phyloP scores from a whole-genome alignment of 2,329 filamentous ascomycete genomes.

The Madurella mycetomatis region DNA sequence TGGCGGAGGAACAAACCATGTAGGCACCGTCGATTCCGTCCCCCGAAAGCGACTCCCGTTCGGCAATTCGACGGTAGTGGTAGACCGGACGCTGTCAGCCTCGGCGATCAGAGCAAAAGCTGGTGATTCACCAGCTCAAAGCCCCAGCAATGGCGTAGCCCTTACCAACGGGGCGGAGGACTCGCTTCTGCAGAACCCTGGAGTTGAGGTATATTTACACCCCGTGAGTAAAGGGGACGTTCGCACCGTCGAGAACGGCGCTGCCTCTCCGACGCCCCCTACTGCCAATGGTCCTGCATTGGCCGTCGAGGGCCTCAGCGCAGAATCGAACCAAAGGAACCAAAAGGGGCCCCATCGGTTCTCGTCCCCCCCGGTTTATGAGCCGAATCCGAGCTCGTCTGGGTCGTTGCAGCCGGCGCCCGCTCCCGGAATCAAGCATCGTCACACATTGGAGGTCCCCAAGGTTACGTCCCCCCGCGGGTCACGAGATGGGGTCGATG shows the following conservation, averaged over 20 bases:
- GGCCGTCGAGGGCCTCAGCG: constrained; percentile 18
- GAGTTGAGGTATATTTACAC: constrained; percentile 32
- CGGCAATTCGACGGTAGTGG: constrained; percentile 25
- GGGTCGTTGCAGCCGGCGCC: constrained; percentile 45
- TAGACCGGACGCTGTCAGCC: constrained; percentile 27
- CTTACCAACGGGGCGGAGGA: constrained; percentile 34
- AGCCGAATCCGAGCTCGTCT: constrained; percentile 43
- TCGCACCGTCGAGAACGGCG: constrained; percentile 27
- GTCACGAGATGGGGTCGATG: constrained; percentile 70
- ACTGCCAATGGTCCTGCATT: constrained; percentile 20
- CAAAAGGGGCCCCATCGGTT: constrained; percentile 49
- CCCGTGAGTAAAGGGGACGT: constrained; percentile 27
- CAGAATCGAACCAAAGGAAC: constrained; percentile 23
- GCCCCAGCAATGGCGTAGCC: constrained; percentile 31
- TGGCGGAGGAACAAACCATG: constrained; percentile 33
- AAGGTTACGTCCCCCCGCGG: constrained; percentile 59
- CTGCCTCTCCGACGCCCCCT: constrained; percentile 1
- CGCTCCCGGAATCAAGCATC: constrained; percentile 63
- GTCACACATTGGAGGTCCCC: constrained; percentile 85
- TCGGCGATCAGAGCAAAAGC: constrained; percentile 18
- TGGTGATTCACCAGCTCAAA: constrained; percentile 26
- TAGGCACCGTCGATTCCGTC: constrained; percentile 16
- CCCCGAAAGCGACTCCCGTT: constrained; percentile 25
- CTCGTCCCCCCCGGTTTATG: constrained; percentile 60
- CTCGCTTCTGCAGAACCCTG: constrained; percentile 30